Percentiles rank a stretch among this genome's conserved stretches.
phyloP scores from a whole-genome alignment of 495 filamentous ascomycete genomes.

The Stereocaulon alpinum region DNA sequence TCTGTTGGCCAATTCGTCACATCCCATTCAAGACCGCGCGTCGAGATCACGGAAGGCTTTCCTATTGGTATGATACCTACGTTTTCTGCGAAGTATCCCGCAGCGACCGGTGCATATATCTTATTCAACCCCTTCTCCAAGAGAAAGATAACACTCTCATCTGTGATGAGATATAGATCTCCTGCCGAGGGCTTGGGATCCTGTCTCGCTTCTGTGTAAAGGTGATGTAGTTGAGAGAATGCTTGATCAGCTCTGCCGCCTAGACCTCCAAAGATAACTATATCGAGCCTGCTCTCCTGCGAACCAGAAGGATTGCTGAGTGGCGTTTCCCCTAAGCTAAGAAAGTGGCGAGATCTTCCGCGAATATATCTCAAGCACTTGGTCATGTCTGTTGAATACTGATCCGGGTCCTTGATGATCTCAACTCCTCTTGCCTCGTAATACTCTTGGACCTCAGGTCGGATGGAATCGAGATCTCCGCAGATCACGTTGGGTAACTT shows the following conservation, averaged over 20 bases:
- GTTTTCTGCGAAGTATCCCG: conserved; percentile 45
- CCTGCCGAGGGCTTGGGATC: conserved; percentile 21
- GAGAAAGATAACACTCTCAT: conserved; percentile 70
- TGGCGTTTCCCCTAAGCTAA: background rate
- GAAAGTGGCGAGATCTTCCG: background rate
- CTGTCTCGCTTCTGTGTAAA: conserved; percentile 44
- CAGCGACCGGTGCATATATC: conserved; percentile 47
- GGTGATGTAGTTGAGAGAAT: conserved; percentile 73
- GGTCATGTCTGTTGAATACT: conserved; percentile 75
- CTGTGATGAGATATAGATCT: conserved; percentile 61
- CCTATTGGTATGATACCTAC: conserved; percentile 79
- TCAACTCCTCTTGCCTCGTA: conserved; percentile 45
- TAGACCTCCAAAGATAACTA: conserved; percentile 72
- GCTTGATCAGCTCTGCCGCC: conserved; percentile 88
- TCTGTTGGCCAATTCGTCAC: conserved; percentile 66
- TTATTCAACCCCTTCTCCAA: conserved; percentile 55
- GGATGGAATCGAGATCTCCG: conserved; percentile 83
- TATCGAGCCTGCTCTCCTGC: conserved; percentile 26
- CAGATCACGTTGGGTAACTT: conserved; percentile 59
- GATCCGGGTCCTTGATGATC: conserved; percentile 59
- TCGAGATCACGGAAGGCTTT: conserved; percentile 61
- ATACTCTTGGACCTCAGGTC: conserved; percentile 42
- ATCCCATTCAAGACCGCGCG: conserved; percentile 81
- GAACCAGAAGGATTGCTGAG: background rate
- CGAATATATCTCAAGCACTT: conserved; percentile 62